Percentiles rank a stretch among this genome's conserved stretches.
Evolutionary conservation across 2,329 filamentous ascomycete genomes (phyloP).

Genomic region (Metarhizium anisopliae): DNA sequence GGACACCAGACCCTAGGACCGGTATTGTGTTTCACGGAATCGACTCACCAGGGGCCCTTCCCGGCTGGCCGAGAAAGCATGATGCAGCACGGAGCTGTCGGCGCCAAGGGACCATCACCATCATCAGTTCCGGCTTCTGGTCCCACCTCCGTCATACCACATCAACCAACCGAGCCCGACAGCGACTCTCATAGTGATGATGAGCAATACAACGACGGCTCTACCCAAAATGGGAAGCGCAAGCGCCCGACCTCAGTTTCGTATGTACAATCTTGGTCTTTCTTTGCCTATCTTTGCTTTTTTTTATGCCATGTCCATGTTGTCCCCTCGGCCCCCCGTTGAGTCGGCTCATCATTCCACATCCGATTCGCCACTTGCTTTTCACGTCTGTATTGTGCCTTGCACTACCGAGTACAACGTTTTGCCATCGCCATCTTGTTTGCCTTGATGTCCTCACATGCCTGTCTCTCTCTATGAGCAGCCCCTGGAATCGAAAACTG

Average conservation of each 20-base stretch:
- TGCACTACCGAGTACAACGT: background rate
- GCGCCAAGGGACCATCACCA: constrained; percentile 12
- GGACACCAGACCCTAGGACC: background rate
- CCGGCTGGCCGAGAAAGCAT: background rate
- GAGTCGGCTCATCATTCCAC: background rate
- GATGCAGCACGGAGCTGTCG: constrained; percentile 14
- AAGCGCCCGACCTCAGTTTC: constrained; percentile 54
- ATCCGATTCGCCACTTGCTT: background rate
- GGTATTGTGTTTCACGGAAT: background rate
- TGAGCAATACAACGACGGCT: constrained; percentile 30
- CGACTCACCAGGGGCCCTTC: background rate
- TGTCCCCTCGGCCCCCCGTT: background rate
- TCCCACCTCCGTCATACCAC: constrained; percentile 20
- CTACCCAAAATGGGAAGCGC: constrained; percentile 37
- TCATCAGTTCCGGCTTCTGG: background rate
- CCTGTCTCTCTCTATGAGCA: background rate
- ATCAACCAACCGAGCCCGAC: constrained; percentile 29
- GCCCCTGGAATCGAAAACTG: constrained; percentile 21
- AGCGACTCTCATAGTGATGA: constrained; percentile 45
- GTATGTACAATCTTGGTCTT: constrained; percentile 26
- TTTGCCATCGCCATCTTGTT: background rate
- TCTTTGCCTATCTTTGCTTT: background rate
- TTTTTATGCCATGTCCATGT: background rate
- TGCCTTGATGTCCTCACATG: constrained; percentile 11
- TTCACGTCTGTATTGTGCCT: background rate